Base-by-base conservation (phyloP, 306 rosid genomes). In the Phaseolus lunatus region DNA sequence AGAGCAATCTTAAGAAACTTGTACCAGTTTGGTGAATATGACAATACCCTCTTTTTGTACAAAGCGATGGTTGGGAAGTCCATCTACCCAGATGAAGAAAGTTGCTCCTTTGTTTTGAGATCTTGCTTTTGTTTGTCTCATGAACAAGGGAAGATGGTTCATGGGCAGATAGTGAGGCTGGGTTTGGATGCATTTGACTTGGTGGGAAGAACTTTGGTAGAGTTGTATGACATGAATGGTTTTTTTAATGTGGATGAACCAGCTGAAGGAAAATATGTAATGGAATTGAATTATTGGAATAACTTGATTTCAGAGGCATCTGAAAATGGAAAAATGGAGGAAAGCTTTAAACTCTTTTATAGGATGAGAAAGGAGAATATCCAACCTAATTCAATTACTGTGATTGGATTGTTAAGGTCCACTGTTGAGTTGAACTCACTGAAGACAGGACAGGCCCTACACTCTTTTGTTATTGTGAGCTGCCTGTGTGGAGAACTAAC, bases 161-260 rank as follows among this genome's bases (percentile, higher is more conserved):
- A 84, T 78, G 95, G 89, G 79, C 83, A 72, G 67, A 67, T 88
- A 48, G 67, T 92, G 84, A 92, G 88, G 75, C 53, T 90, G 73
- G 95, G 97, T 39, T 50, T 90, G 66, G 90, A 87, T 83, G 85
- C 66, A 7, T 85, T 63, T 82, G 80, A 82, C 67, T 7, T 59
- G 79, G 89, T 89, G 48, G 63, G 74, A 2, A 64, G 77, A 59
- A 75, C 78, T 80, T 68, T 86, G 89, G 45, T 58, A 14, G 90
- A 80, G 13, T 44, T 85, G 78, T 85, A 87, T 69, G 22, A 74
- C 15, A 53, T 19, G 3, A 31, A 48, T 62, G 81, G 37, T 45
- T 78, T 74, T 57, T 70, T 65, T 26, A 52, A 58, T 80, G 85
- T 13, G n/a, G 76, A 41, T 22, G 74, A 71, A 47, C 58, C 73